Percentiles rank a stretch among this genome's conserved stretches.
phyloP scores from a whole-genome alignment of 352 stramenopile species.

The Halophytophthora polymorphica region DNA sequence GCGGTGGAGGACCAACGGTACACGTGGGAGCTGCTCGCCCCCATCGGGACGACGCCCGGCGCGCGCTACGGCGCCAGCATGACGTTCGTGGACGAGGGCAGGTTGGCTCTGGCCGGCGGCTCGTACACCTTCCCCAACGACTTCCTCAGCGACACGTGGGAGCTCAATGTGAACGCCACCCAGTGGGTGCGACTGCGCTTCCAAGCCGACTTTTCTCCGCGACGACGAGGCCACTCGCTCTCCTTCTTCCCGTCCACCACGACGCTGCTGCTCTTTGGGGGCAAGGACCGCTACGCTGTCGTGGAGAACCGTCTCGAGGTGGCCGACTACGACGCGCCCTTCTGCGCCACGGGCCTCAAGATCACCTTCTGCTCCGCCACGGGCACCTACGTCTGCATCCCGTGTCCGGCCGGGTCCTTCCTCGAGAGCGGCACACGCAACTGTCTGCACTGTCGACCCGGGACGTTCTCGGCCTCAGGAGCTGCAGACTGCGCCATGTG shows the following conservation, averaged over 20 bases:
- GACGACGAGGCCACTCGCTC: slow-evolving; percentile 52
- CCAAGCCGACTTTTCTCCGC: slow-evolving; percentile 40
- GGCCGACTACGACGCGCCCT: slow-evolving; percentile 53
- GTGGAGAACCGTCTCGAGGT: slow-evolving; percentile 48
- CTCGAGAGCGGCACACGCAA: slow-evolving; percentile 51
- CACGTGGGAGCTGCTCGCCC: slow-evolving; percentile 51
- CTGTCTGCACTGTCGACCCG: slow-evolving; percentile 40
- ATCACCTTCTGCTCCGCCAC: slow-evolving; percentile 53
- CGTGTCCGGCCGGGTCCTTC: slow-evolving; percentile 56
- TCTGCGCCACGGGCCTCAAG: slow-evolving; percentile 38
- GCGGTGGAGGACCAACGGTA: slow-evolving; percentile 42
- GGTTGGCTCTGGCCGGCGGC: slow-evolving; percentile 52
- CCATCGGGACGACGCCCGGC: slow-evolving; percentile 44
- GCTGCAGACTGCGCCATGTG: slow-evolving; percentile 46
- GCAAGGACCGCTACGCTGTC: slow-evolving; percentile 58
- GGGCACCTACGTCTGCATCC: slow-evolving; percentile 58
- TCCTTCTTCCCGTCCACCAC: slow-evolving; percentile 33
- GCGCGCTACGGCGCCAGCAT: slow-evolving; percentile 58
- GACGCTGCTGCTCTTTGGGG: slow-evolving; percentile 53
- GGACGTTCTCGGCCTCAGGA: slow-evolving; percentile 41
- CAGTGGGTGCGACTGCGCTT: slow-evolving; percentile 65
- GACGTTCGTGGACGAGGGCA: slow-evolving; percentile 55
- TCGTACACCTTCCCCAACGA: slow-evolving; percentile 78
- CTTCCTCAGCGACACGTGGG: slow-evolving; percentile 69
- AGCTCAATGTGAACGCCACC: slow-evolving; percentile 62